Evolutionary conservation across 164 flowering plant genomes (phyloP), one percentile per base, ranked within the genome.

Genomic region (Tetrastigma voinierianum): DNA sequence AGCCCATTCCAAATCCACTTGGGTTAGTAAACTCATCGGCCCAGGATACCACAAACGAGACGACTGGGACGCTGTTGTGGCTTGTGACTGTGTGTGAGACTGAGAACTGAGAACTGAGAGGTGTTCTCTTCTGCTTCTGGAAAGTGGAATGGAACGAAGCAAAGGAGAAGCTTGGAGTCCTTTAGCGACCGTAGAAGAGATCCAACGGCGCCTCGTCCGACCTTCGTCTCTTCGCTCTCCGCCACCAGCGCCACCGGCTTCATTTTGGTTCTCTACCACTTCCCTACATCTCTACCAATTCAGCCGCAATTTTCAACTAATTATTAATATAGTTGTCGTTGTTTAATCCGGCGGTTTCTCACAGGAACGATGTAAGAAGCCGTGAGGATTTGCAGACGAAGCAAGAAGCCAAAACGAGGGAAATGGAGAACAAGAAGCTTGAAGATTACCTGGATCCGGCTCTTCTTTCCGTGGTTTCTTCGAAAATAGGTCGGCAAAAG

Each of bases 371-470:
- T n/a, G 64, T 20, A 15, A 18, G n/a, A 59, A 32, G 47, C 21
- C 11, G 21, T 17, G n/a, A 59, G 40, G 40, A 32, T 32, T 61
- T 46, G 25, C 51, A 18, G 23, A 2, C 17, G 17, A 60, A 6
- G 9, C 20, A 40, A 47, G 21, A 43, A 16, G 44, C n/a, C 4
- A 19, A 59, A 43, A 14, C 9, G 11, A 44, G 46, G 1, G 20
- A 44, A 44, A 61, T 19, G 32, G 8, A 6, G n/a, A 45, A 47
- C 19, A 62, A 23, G 46, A 62, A 62, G 54, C 65, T 78, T 7
- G 79, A 78, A 21, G 78, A 78, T 67, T 78, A 78, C 72, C 53
- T 78, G 66, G 72, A 78, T 70, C 72, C 79, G 23, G 49, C 51
- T 47, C 77, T 76, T 19, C 78, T 79, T 51, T 76, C 77, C n/a